Conservation (phyloP, 352 stramenopile genomes). For the Pythium oligandrum region DNA sequence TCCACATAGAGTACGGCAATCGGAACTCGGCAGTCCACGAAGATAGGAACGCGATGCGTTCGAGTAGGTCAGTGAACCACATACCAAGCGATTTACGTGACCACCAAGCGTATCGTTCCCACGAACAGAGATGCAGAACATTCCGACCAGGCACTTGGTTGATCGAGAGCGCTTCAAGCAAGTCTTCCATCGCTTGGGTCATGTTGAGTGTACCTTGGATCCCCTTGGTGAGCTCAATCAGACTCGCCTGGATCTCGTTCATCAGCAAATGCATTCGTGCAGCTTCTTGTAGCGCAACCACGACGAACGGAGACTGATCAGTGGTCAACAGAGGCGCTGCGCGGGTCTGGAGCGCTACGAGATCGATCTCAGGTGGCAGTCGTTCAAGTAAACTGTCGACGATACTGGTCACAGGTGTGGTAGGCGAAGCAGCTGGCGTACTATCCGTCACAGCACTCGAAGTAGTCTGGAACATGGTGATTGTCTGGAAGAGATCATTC, state of each 20-base stretch:
- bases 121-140: constrained; percentile 65
- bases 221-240: constrained; percentile 72
- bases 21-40: constrained; percentile 68
- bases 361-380: constrained; percentile 56
- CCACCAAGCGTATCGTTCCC: constrained; percentile 79
- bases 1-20: constrained; percentile 78
- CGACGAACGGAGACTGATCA: constrained; percentile 73
- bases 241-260: constrained; percentile 49
- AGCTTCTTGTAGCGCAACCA: constrained; percentile 81
- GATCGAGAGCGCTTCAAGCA: constrained; percentile 53
- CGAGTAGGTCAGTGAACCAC: constrained; percentile 83
- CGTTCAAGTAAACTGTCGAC: constrained; percentile 56
- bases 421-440: constrained; percentile 3
- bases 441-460: constrained; percentile 75
- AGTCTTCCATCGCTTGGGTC: constrained; percentile 88
- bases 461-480: constrained; percentile 84
- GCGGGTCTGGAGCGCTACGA: constrained; percentile 42
- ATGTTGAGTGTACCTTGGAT: constrained; percentile 84
- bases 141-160: constrained; percentile 80
- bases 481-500: constrained; percentile 82
- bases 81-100: constrained; percentile 71
- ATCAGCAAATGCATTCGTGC: constrained; percentile 69
- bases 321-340: constrained; percentile 50
- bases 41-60: constrained; percentile 58
- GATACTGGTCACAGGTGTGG: constrained; percentile 25